Evolutionary conservation across 257 asterid genomes (phyloP).

Genomic region (Lycium barbarum): DNA sequence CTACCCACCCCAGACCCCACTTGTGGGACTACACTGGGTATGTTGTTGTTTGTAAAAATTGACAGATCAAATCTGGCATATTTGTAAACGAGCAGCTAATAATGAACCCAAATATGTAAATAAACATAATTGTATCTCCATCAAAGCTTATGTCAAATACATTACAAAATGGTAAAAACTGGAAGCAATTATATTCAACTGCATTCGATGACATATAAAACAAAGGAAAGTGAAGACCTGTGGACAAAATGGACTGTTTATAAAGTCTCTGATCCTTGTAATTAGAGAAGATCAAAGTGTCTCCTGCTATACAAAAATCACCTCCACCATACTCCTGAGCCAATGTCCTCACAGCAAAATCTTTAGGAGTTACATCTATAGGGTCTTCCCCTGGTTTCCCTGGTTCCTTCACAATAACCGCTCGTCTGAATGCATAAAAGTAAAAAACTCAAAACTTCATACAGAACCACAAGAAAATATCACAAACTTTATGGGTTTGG

Average conservation of each 20-base stretch:
- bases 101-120: neutral
- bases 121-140: neutral
- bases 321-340: constrained; percentile 98
- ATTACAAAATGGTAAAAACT: neutral
- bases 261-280: constrained; percentile 92
- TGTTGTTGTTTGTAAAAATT: neutral
- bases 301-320: constrained; percentile 71
- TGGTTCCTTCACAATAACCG: constrained; percentile 77
- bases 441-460: constrained; percentile 11
- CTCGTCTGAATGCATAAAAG: constrained; percentile 62
- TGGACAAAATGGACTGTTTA: constrained; percentile 63
- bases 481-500: constrained; percentile 10
- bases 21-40: no score
- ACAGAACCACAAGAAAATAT: constrained; percentile 8
- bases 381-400: constrained; percentile 61
- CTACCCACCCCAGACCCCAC: no score
- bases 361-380: constrained; percentile 72
- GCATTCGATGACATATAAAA: neutral
- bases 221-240: constrained; percentile 50
- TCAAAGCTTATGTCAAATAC: neutral
- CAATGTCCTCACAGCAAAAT: constrained; percentile 83
- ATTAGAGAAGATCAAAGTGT: constrained; percentile 74
- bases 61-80: constrained; percentile 8
- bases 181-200: constrained; percentile 8
- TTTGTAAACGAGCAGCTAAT: neutral